Base-by-base conservation (phyloP, 2,329 filamentous ascomycete genomes). In the Aspergillus fumigatus region DNA sequence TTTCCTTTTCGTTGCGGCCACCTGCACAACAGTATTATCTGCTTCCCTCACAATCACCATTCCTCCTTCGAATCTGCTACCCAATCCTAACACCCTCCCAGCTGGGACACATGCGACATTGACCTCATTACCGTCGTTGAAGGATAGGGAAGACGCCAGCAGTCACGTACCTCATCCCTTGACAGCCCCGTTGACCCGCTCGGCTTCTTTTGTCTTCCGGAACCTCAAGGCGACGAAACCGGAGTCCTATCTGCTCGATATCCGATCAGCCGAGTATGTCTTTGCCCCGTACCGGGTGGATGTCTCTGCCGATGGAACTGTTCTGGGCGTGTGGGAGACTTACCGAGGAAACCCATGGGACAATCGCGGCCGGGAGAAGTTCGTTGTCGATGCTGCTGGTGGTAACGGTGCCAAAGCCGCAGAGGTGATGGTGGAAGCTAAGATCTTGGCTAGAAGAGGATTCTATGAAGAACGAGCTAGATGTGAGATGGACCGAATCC, bases 271-370 rank as follows among this genome's bases (percentile, higher is more conserved):
- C 27, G 88, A 89, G 55, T 85, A 88, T 73, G 81, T 81, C 53
- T 97, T 97, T 71, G 83, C 85, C 64, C 89, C 91, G 10, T 79
- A 95, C 72, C 82, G 93, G 48, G 83, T 97, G 29, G 94, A 97
- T 69, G 60, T 73, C 52, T 73, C 75, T 40, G 70, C 74, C 23
- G 71, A 76, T 63, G 73, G 74, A 56, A 73, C 79, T 41, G 72
- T 80, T 49, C 79, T 91, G 3, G 76, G 81, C 45, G 86, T 86
- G 27, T 94, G 89, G 88, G 89, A 93, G 79, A 96, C 91, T 26
- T 96, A 87, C 71, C 81, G 91, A 50, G 92, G 91, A 0, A 93
- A 96, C 67, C 89, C 94, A 65, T 97, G 93, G 92, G 85, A 81
- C 19, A 95, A 96, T 71, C 88, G 86, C 68, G 93, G 92, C 17